Conservation (phyloP, 768 basidiomycete genomes). For the Tylopilus cervinicoccineus region DNA sequence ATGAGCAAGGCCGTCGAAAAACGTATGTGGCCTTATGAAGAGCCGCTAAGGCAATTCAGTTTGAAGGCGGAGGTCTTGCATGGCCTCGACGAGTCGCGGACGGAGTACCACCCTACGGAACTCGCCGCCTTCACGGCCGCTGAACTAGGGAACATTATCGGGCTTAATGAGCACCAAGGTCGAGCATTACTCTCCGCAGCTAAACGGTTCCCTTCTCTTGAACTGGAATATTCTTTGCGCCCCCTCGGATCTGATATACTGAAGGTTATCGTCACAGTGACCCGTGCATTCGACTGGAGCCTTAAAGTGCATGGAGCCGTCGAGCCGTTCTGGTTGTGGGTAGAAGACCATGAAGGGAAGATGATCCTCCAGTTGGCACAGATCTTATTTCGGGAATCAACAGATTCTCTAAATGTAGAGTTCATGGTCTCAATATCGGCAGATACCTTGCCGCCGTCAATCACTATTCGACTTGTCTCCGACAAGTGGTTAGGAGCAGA, state of each 20-base stretch:
- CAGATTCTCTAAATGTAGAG: conserved; percentile 55
- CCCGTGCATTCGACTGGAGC: conserved; percentile 77
- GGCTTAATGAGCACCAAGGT: conserved; percentile 84
- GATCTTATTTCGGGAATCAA: conserved; percentile 66
- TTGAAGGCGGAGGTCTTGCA: conserved; percentile 77
- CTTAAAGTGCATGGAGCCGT: conserved; percentile 63
- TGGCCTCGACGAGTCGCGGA: conserved; percentile 74
- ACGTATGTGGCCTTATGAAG: conserved; percentile 91
- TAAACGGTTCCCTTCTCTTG: conserved; percentile 75
- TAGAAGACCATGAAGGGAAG: conserved; percentile 81
- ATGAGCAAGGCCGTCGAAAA: conserved; percentile 93
- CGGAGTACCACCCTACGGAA: conserved; percentile 73
- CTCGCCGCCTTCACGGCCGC: conserved; percentile 62
- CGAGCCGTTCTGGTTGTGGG: conserved; percentile 95
- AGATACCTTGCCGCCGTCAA: conserved; percentile 52
- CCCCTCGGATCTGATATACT: conserved; percentile 85
- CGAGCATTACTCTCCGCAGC: conserved; percentile 73
- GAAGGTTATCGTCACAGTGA: conserved; percentile 62
- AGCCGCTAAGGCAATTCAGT: conserved; percentile 80
- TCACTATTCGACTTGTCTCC: conserved; percentile 78
- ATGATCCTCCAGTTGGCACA: conserved; percentile 79
- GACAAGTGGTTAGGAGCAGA: conserved; percentile 95
- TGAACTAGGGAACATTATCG: conserved; percentile 75
- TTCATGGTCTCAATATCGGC: conserved; percentile 77
- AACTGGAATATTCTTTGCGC: conserved; percentile 63